These are phyloP conservation scores for Pleurotus citrinopileatus DNA, from an alignment of 768 basidiomycete species.

Conservation along the genomic window DNA sequence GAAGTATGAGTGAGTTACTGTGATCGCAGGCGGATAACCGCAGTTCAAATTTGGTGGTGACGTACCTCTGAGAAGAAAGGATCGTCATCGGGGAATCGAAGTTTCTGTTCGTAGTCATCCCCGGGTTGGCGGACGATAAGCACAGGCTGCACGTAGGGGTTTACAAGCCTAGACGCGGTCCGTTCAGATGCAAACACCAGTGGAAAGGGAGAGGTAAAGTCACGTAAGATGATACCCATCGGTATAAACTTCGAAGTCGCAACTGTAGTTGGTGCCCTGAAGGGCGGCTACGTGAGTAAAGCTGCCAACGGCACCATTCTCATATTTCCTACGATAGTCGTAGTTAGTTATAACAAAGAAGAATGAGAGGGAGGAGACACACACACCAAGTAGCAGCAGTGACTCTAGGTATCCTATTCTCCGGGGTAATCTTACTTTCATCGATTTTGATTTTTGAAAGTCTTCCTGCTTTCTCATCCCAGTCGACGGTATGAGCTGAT, in stretches of 20 bases:
- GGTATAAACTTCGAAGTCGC: slow-evolving; percentile 89
- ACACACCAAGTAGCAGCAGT: slow-evolving; percentile 85
- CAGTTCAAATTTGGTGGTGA: neutral
- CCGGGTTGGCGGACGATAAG: slow-evolving; percentile 85
- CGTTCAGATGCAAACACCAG: slow-evolving; percentile 1
- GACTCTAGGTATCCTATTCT: slow-evolving; percentile 90
- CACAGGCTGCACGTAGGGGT: slow-evolving; percentile 91
- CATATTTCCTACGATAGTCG: slow-evolving; percentile 73
- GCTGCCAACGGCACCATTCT: slow-evolving; percentile 88
- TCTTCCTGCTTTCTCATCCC: slow-evolving; percentile 84
- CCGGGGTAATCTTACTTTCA: slow-evolving; percentile 77
- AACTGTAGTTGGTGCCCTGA: slow-evolving; percentile 90
- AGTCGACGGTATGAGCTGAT: slow-evolving; percentile 84
- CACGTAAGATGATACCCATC: slow-evolving; percentile 89
- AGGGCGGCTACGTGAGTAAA: slow-evolving; percentile 89
- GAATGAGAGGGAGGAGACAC: neutral
- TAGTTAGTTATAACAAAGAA: slow-evolving; percentile 3
- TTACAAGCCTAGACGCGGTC: slow-evolving; percentile 57
- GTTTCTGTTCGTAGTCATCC: slow-evolving; percentile 67
- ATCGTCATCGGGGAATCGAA: slow-evolving; percentile 78
- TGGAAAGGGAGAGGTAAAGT: slow-evolving; percentile 16
- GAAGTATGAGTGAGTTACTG: neutral
- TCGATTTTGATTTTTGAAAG: slow-evolving; percentile 80
- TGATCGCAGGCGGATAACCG: neutral
- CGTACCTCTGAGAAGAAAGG: slow-evolving; percentile 83